Evolutionary conservation across 306 rosid species (phyloP), one percentile per base, ranked within the genome.

Genomic region (Vigna nakashimae): DNA sequence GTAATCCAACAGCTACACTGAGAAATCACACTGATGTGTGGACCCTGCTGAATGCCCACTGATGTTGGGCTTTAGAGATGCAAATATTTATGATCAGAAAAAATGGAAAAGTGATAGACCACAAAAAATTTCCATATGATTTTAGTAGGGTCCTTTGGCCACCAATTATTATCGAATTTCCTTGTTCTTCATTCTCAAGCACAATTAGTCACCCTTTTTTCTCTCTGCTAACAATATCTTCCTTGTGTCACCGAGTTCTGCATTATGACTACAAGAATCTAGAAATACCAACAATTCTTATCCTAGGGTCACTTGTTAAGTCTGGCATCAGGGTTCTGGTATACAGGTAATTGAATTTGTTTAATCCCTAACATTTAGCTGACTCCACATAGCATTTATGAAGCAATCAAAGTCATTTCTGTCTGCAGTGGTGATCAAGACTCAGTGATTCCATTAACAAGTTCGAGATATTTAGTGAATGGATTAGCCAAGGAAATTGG

Each of bases 381-480:
- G 53, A 15, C 38, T 34, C 46, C 24, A 15, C 24, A 62, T 49
- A 63, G 14, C 22, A 60, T n/a, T 50, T 36, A 16, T 32, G n/a
- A 55, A 32, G 26, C 11, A 70, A 28, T 46, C 2, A 66, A 66
- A 66, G 36, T 13, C 13, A 69, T 70, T 32, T 60, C 14, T 67
- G 1, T 32, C 6, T 67, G 62, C 89, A 86, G 87, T 11, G 89
- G 83, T 36, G 89, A 86, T 73, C 85, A 86, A 81, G 86, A 86
- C 78, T 69, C 84, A 67, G 66, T 72, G 2, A 17, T 87, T 24
- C 87, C 90, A 13, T 75, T 87, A 3, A 53, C 7, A 1, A 82
- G 88, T 15, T 79, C 81, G 0, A 53, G 90, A 62, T 72, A 22
- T 12, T 69, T 79, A 2, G 81, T 87, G 49, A 32, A 79, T 30